phyloP scores from a whole-genome alignment of 2,329 filamentous ascomycete species.

The Drechslerella coelobrocha region DNA sequence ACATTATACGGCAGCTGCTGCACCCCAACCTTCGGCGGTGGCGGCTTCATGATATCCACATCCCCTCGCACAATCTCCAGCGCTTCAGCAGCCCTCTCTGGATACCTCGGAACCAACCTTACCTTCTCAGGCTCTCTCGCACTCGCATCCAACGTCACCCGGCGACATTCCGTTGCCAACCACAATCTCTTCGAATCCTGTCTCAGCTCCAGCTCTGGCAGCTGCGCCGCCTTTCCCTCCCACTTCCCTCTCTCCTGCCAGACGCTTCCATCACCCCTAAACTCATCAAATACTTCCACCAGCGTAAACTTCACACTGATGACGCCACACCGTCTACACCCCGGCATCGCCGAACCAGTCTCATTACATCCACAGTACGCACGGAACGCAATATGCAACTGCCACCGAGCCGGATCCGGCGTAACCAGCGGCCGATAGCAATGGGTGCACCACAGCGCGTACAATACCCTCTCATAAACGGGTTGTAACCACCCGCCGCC shows the following conservation, averaged over 20 bases:
- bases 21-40: conserved; percentile 10
- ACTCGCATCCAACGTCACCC: background rate
- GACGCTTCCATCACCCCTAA: conserved; percentile 10
- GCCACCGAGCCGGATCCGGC: conserved; percentile 18
- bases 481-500: conserved; percentile 24
- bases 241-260: no score
- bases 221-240: no score
- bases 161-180: conserved; percentile 41
- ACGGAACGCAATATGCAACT: conserved; percentile 13
- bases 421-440: conserved; percentile 22
- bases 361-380: conserved; percentile 17
- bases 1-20: conserved; percentile 27
- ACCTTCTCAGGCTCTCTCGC: conserved; percentile 10
- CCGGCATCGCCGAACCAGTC: background rate
- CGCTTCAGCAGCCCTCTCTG: background rate
- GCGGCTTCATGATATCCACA: background rate
- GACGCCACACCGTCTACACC: conserved; percentile 29
- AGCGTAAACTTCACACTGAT: conserved; percentile 29
- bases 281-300: conserved; percentile 33
- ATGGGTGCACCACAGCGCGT: conserved; percentile 30
- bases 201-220: no score
- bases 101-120: conserved; percentile 8
- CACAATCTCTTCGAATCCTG: conserved; percentile 31
- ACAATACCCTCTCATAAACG: conserved; percentile 21
- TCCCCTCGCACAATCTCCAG: conserved; percentile 17